Percentiles rank a stretch among this genome's conserved stretches.
These are phyloP conservation scores for Penicillium sclerotigenum DNA, from an alignment of 2,329 filamentous ascomycete species.

Conservation along the genomic window DNA sequence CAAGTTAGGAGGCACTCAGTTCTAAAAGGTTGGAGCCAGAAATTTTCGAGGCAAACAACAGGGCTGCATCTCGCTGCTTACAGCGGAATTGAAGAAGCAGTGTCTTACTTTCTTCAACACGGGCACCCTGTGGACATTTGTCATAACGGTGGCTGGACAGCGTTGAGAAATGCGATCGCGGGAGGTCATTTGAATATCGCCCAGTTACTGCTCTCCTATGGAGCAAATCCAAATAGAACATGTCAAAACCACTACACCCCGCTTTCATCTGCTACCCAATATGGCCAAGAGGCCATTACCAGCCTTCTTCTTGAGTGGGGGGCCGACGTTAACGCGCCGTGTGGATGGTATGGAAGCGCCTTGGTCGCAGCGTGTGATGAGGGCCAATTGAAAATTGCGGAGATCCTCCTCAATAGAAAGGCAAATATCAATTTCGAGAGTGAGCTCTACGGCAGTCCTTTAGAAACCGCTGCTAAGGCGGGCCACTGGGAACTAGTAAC, in stretches of 20 bases:
- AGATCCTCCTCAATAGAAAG: background rate
- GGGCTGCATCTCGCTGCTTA: background rate
- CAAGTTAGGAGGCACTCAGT: background rate
- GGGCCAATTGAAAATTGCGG: background rate
- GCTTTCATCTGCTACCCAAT: background rate
- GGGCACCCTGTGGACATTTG: background rate
- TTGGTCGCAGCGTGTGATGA: background rate
- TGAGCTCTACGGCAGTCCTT: background rate
- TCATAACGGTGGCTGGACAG: background rate
- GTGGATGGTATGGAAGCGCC: background rate
- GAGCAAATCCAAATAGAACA: background rate
- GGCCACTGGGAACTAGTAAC: background rate
- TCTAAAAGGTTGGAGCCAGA: background rate
- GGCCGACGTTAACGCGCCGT: background rate
- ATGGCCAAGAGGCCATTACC: background rate
- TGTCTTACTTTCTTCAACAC: background rate
- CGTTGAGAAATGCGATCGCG: background rate
- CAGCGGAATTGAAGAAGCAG: background rate
- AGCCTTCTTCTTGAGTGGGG: background rate
- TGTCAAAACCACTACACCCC: rapidly evolving
- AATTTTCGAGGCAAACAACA: background rate
- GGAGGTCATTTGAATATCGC: rapidly evolving
- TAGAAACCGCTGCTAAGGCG: background rate
- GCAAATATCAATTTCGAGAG: background rate
- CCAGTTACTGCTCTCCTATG: background rate